Evolutionary conservation across 169 alveolate species (phyloP).

Genomic region (Plasmodium billcollinsi): DNA sequence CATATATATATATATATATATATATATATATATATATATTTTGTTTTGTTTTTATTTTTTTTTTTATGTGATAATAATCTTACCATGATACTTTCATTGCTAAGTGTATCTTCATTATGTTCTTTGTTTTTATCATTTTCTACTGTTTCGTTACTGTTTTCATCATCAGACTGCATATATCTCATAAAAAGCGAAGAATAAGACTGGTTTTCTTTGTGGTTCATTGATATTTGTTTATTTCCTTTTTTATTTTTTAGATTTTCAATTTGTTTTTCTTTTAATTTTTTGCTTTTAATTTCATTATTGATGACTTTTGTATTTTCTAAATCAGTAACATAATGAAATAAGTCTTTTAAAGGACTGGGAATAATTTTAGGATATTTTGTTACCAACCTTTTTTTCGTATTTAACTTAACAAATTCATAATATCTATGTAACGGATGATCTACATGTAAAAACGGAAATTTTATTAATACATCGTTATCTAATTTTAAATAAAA

Average conservation of each 20-base stretch:
- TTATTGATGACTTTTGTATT: constrained; percentile 28
- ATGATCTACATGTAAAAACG: constrained; percentile 65
- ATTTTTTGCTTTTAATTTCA: constrained; percentile 33
- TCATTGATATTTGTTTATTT: constrained; percentile 12
- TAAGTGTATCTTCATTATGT: background rate
- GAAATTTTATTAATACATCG: constrained; percentile 48
- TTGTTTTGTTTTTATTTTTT: background rate
- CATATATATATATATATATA: too few relatives aligned
- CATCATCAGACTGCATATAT: constrained; percentile 70
- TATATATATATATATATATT: constrained; percentile 7
- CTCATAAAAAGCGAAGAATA: constrained; percentile 65
- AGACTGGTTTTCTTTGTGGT: constrained; percentile 43
- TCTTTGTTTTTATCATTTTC: background rate
- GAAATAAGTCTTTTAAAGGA: constrained; percentile 19
- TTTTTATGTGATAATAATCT: too few relatives aligned
- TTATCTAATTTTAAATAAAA: constrained; percentile 56
- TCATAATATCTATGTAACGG: constrained; percentile 52
- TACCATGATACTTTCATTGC: background rate
- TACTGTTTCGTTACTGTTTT: background rate
- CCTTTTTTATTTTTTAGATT: constrained; percentile 17
- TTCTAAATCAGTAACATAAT: constrained; percentile 35
- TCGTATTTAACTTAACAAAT: constrained; percentile 40
- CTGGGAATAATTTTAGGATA: constrained; percentile 26
- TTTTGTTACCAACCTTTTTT: constrained; percentile 5
- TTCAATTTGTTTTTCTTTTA: constrained; percentile 55